Percentiles rank a stretch among this genome's conserved stretches.
Evolutionary conservation across 2,329 filamentous ascomycete species (phyloP).

Genomic region (Metarhizium guizhouense): DNA sequence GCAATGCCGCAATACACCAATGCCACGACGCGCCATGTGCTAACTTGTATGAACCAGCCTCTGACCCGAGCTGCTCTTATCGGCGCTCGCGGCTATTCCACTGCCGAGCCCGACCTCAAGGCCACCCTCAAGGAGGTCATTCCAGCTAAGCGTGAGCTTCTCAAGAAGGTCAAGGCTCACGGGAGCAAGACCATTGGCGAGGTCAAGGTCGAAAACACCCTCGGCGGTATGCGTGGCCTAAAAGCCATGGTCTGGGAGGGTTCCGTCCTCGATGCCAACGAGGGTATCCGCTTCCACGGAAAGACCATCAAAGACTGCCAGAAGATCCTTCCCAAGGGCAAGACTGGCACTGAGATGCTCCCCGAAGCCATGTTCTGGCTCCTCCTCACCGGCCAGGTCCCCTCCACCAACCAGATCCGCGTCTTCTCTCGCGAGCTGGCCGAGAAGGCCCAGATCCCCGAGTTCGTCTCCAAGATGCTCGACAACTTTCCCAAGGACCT

Average conservation of each 20-base stretch:
- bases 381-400: conserved; percentile 85
- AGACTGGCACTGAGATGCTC: conserved; percentile 88
- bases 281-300: conserved; percentile 97
- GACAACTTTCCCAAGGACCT: conserved; percentile 82
- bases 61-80: conserved; percentile 18
- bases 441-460: conserved; percentile 72
- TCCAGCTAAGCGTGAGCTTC: conserved; percentile 83
- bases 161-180: conserved; percentile 88
- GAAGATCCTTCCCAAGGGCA: conserved; percentile 84
- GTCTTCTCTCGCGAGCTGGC: conserved; percentile 78
- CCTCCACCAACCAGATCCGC: conserved; percentile 73
- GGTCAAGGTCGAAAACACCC: conserved; percentile 86
- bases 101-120: conserved; percentile 84
- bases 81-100: conserved; percentile 53
- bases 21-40: background rate
- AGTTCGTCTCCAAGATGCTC: conserved; percentile 79
- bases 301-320: conserved; percentile 98
- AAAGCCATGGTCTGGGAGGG: conserved; percentile 99
- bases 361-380: conserved; percentile 99
- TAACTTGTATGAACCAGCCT: background rate
- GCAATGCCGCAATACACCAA: background rate
- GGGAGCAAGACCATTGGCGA: conserved; percentile 77
- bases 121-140: conserved; percentile 74
- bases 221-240: conserved; percentile 94
- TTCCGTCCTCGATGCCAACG: conserved; percentile 89